These are phyloP conservation scores for Lippia alba DNA, from an alignment of 305 asterid species.

Conservation along the genomic window DNA sequence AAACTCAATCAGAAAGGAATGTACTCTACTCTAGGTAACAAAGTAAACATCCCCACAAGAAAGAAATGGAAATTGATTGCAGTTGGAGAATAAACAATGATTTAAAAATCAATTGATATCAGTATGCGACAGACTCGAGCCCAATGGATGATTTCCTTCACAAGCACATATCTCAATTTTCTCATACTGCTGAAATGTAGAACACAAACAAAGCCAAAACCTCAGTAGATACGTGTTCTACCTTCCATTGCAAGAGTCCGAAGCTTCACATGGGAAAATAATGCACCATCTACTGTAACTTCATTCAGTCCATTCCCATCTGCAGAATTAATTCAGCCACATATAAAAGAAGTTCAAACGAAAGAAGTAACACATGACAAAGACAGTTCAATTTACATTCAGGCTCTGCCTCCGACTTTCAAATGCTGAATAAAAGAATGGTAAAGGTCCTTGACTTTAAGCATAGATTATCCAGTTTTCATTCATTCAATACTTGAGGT, in stretches of 20 bases:
- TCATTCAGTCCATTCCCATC: slow-evolving; percentile 46
- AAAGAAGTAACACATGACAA: slow-evolving; percentile 19
- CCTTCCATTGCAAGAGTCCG: slow-evolving; percentile 82
- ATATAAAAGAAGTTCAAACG: slow-evolving; percentile 18
- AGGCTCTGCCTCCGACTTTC: background rate
- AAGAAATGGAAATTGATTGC: background rate
- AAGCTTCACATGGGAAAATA: slow-evolving; percentile 65
- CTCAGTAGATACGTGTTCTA: slow-evolving; percentile 31
- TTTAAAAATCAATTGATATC: background rate
- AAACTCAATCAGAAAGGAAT: slow-evolving; percentile 28
- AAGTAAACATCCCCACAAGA: background rate
- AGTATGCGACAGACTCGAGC: slow-evolving; percentile 9
- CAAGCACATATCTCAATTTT: background rate
- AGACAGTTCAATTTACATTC: slow-evolving; percentile 14
- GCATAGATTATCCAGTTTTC: background rate
- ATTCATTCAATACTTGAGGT: no score
- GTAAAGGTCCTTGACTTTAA: slow-evolving; percentile 1
- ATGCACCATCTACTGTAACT: slow-evolving; percentile 52
- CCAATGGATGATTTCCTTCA: slow-evolving; percentile 5
- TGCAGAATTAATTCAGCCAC: slow-evolving; percentile 37
- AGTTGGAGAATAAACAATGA: background rate
- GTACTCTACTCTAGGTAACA: slow-evolving; percentile 5
- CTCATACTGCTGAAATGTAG: background rate
- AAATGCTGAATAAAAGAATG: slow-evolving; percentile 11
- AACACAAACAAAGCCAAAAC: slow-evolving; percentile 7